A percentile compares a stretch with the other conserved stretches of the same genome.
These are phyloP conservation scores for Talinum fruticosum DNA, from an alignment of 148 eudicot genomes.

Conservation along the genomic window DNA sequence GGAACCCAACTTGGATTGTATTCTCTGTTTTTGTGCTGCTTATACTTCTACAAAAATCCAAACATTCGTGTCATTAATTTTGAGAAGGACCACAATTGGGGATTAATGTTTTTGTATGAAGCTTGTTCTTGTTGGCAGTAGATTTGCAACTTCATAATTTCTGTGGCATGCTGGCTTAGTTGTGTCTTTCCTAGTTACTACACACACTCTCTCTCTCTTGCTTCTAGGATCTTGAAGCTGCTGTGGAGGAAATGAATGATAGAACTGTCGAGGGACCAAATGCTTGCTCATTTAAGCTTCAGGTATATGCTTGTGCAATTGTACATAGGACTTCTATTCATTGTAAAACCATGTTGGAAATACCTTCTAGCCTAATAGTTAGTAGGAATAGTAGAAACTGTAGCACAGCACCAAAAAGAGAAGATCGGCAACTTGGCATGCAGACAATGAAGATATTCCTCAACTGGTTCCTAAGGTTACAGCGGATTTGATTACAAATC, in stretches of 20 bases:
- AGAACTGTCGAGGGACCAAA: slow-evolving; percentile 46
- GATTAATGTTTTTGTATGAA: background rate
- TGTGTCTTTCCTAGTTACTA: background rate
- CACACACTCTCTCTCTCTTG: background rate
- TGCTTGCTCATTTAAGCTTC: slow-evolving; percentile 44
- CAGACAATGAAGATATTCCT: background rate
- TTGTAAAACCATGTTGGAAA: background rate
- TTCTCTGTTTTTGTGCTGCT: background rate
- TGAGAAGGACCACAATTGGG: background rate
- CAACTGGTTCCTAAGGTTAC: background rate
- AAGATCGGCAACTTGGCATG: background rate
- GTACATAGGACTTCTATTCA: background rate
- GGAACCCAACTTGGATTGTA: background rate
- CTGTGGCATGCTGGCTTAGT: background rate
- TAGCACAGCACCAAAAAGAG: background rate
- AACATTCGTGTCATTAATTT: background rate
- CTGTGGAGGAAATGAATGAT: slow-evolving; percentile 52
- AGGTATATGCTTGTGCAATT: slow-evolving; percentile 29
- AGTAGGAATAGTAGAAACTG: background rate
- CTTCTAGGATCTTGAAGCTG: slow-evolving; percentile 55
- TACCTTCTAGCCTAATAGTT: background rate
- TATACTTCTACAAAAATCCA: background rate
- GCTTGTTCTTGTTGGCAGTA: background rate
- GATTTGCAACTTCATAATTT: background rate
- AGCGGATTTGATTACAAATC: background rate